Evolutionary conservation across 768 basidiomycete species (phyloP), one percentile per base, ranked within the genome.

Genomic region (Tubosaeta sp.): DNA sequence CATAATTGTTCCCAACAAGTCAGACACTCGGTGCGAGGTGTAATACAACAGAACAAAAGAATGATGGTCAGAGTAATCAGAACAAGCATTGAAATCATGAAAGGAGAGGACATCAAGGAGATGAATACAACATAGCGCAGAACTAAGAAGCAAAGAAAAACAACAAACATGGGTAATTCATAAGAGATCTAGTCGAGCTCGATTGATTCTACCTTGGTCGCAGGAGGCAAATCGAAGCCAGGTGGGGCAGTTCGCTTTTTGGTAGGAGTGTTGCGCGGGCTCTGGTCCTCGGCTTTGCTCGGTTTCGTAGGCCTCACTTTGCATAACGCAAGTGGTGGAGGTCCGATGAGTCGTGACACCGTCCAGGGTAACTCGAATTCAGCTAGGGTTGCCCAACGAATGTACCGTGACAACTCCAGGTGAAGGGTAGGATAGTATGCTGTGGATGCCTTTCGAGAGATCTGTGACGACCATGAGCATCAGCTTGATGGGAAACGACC

Each of bases 381-480:
- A 34, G 90, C 79, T 14, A 77, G 73, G 22, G 69, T 70, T 3
- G 86, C 83, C 54, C 82, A 76, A 1, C 78, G 73, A 56, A 97
- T 78, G 66, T 97, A 98, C 29, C 94, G 83, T 13, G 93, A 81
- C 45, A 99, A 74, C 69, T 99, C 95, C 35, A 98, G 84, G 68
- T 99, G 96, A 1, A 99, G 79, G 3, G 84, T 87, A 0, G 94
- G 92, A 68, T 99, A 99, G 69, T 96, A 97, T 12, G 87, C 84
- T 21, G 87, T 84, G 16, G 94, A 97, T 14, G 96, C 93, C 69
- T 97, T 97, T 45, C 96, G 88, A 1, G 92, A 83, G 39, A 94
- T 91, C 94, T 98, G 58, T 3, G 27, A 13, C 32, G 25, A 44
- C 19, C 40, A 31, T 44, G 38, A 50, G 48, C 39, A 31, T 16